Evolutionary conservation across 805 yeast species (phyloP), one percentile per base, ranked within the genome.

Genomic region (Zygoascus bituminiphila): DNA sequence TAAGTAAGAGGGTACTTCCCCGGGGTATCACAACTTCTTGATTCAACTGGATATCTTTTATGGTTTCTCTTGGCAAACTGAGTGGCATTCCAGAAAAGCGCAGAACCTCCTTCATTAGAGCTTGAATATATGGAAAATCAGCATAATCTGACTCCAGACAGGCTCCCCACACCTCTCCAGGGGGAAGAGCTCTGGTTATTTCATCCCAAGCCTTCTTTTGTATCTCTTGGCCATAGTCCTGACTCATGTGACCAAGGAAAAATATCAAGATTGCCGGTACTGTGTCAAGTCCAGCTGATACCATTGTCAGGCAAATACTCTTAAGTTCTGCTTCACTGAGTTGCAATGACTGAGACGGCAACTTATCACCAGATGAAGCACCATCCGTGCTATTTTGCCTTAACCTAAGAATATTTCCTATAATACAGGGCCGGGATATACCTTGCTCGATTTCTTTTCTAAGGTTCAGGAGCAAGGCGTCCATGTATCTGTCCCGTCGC

Each of bases 271-370:
- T 82, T 26, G 82, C 68, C 0, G 88, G 81, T 0, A 82, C 76
- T 53, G 84, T 84, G 59, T 84, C 91, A 21, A 84, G 65, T 0
- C 93, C 93, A 7, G 89, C 93, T 55, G 88, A 81, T 0, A 84
- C 81, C 82, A 83, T 78, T 0, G 89, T 81, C 37, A 84, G 66
- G 58, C 89, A 83, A 5, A 81, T 71, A 41, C 85, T 77, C 41
- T 69, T 68, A 44, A 79, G 59, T 56, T 82, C 86, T 2, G 81
- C 78, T 68, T 54, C 59, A n/a, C 47, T 52, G 3, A 39, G 42
- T 15, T 36, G 22, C 5, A 36, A 36, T 19, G 39, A 7, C n/a
- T 7, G 10, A n/a, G n/a, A n/a, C n/a, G n/a, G n/a, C n/a, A n/a
- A n/a, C 33, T 26, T 26, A n/a, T 14, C 15, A 9, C 21, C 4